These are phyloP conservation scores for Omphalotus guepiniiformis DNA, from an alignment of 768 basidiomycete genomes.

Conservation along the genomic window DNA sequence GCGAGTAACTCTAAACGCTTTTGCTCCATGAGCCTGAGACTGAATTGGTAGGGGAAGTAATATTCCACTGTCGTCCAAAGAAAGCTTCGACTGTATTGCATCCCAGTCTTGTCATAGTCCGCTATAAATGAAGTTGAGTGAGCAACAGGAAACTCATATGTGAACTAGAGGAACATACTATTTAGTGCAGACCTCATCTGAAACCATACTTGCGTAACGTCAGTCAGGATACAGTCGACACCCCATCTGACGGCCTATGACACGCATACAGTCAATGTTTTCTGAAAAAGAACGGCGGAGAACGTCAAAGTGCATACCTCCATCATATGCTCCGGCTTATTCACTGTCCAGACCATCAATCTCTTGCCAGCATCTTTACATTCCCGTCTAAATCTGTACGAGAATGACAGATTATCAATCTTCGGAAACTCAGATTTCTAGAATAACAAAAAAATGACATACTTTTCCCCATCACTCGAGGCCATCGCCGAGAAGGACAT, in stretches of 20 bases:
- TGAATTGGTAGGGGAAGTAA: constrained; percentile 47
- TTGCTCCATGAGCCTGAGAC: constrained; percentile 23
- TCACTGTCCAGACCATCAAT: constrained; percentile 96
- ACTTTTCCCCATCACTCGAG: constrained; percentile 70
- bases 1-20: constrained; percentile 43
- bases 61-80: constrained; percentile 66
- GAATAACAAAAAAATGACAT: constrained; percentile 17
- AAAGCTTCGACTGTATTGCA: constrained; percentile 63
- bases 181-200: constrained; percentile 55
- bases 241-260: constrained; percentile 74
- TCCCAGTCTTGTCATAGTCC: constrained; percentile 63
- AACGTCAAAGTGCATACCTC: constrained; percentile 47
- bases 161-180: constrained; percentile 33
- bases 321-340: constrained; percentile 84
- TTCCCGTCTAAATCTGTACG: constrained; percentile 68
- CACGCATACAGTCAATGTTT: constrained; percentile 5
- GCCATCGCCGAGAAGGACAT: constrained; percentile 73
- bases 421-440: constrained; percentile 3
- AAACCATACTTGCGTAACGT: constrained; percentile 66
- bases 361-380: constrained; percentile 78
- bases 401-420: constrained; percentile 3
- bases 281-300: constrained; percentile 3
- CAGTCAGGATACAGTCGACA: constrained; percentile 74
- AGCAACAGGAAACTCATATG: constrained; percentile 20
- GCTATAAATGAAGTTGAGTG: too few species aligned